Base-by-base conservation (phyloP, 73 alveolate genomes). In the Urostyla sp. region DNA sequence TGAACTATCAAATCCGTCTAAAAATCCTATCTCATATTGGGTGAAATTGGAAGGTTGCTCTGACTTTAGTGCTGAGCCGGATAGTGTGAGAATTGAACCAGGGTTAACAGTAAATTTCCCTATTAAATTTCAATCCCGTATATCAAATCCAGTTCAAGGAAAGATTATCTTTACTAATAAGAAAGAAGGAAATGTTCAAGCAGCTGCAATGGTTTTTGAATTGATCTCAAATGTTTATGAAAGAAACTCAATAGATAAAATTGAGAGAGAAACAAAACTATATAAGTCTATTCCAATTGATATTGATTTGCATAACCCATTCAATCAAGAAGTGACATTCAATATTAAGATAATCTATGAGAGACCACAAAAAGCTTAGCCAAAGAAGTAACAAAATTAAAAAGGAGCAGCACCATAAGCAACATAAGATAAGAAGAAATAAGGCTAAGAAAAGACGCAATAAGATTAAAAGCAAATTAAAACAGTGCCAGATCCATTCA, bases 181-280 rank as follows among this genome's bases (percentile, higher is more conserved):
- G 61, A 90, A 95, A 44, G 99, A 96, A 52, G 94, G 98, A 69
- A 91, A 93, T 53, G 88, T 89, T 13, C 95, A 94, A 75, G 98
- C 99, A 16, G 99, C 99, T 10, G 99, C 99, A 16, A 88, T 96
- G 75, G 99, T 96, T 30, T 97, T 94, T 78, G 98, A 97, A 78
- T 80, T 97, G 51, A 86, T 90, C 32, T 95, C 99, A 10, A 88
- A 95, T 74, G 97, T 97, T 0, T 89, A 93, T 34, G 97, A 96
- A 8, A 92, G 99, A 77, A 95, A 94, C 79, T 88, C 97, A 20
- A 75, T 93, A 21, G 96, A 93, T 51, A 95, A 89, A 36, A 55
- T 94, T 0, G 81, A 77, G 46, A 85, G 85, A 52, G 45, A 87
- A 0, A 86, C 94, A 13, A 86, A 86, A 60, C 78, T 86, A 0